Evolutionary conservation across 1,284 basidiomycete genomes (phyloP), one percentile per base, ranked within the genome.

Genomic region (Naganishia liquefaciens): DNA sequence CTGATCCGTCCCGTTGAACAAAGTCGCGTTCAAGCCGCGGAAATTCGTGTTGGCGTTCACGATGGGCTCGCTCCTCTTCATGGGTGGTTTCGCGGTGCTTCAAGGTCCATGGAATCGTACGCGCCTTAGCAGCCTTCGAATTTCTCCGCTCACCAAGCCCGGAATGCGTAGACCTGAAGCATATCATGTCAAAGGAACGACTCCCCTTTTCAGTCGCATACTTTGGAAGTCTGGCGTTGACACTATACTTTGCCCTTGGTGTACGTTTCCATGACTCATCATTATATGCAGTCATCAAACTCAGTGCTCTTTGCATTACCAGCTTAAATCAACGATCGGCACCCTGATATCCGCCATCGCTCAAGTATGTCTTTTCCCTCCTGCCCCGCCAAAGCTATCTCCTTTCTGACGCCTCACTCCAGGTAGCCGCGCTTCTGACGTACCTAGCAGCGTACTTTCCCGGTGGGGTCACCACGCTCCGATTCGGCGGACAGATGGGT

Each of bases 381-480:
- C 28, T 5, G 10, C 3, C 27, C 10, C 23, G 0, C 33, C 30
- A 9, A 21, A 13, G 39, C 9, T 27, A 17, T 33, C 42, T 9
- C 61, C 33, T 42, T 23, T 2, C 7, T 13, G 30, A 25, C 6
- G 57, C 15, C 23, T 52, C 25, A 54, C n/a, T 0, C 10, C 75
- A 90, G 84, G 85, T 94, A 44, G 80, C 89, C 49, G 87, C 92
- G 0, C 85, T 97, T 10, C 80, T 95, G 11, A 84, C 88, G 15
- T 97, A 96, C 73, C 84, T 96, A 10, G 82, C 91, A 19, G 91
- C 92, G 0, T 96, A 95, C 79, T 95, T 94, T 79, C 91, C 92
- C 3, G 92, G 92, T 13, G 92, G 80, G 5, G 69, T 77, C 23
- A 78, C 77, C 68, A 93, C 92, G 0, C 81, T 94, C 40, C 85